Base-by-base conservation (phyloP, 495 filamentous ascomycete species). In the Aspergillus asperescens region DNA sequence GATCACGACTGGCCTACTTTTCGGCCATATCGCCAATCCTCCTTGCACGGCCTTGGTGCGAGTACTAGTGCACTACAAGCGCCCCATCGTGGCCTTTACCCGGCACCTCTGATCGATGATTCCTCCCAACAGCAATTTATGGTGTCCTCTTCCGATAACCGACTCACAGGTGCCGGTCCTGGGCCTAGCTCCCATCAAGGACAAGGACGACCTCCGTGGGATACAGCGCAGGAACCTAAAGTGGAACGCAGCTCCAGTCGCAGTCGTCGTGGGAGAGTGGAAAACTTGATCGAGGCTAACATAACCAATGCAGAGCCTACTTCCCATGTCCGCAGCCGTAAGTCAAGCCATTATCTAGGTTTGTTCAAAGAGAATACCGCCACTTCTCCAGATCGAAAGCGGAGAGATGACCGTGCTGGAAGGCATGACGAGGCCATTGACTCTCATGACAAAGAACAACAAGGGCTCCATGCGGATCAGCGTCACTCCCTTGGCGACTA, bases 261-360 rank as follows among this genome's bases (percentile, higher is more conserved):
- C 47, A 63, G 72, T 52, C 70, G 73, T 16, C 65, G 72, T 38
- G 66, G 70, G 12, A 71, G 73, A 19, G 86, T 95, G 12, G 90
- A 95, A 53, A 87, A 86, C 65, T 87, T 86, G 16, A 91, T 96
- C 58, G 82, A 88, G 54, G 90, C 90, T 35, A 89, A 84, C 31
- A 64, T 95, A 44, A 75, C 86, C 4, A 85, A 87, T 28, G 74
- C 79, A 31, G 92, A 96, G 62, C 84, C 79, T 23, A 59, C 70
- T n/a, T 67, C 71, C n/a, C 86, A 89, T 63, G 81, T 81, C 44
- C 83, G 93, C 55, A 96, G 90, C 68, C 83, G 93, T 52, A 98
- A 98, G 71, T 85, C 92, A 39, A 95, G 89, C 64, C 91, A 98
- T 66, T 89, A 87, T 61, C 68, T 98, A 39, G 82, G 93, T 3